phyloP scores from a whole-genome alignment of 805 yeast genomes.

The Saccharomycopsis synnaedendra region DNA sequence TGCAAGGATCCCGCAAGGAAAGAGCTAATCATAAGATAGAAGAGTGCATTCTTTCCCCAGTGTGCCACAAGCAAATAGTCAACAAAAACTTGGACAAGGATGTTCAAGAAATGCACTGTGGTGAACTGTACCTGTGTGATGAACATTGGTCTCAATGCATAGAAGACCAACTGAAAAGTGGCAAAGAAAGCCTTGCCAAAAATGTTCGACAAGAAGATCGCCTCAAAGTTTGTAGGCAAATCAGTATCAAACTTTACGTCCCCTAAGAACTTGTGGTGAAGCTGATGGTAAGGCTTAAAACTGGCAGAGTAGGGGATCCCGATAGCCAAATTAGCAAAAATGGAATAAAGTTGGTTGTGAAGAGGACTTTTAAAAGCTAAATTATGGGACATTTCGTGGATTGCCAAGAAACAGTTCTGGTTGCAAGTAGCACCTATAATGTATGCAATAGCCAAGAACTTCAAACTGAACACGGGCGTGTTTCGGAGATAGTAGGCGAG shows the following conservation, averaged over 20 bases:
- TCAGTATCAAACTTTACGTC: slow-evolving; percentile 80
- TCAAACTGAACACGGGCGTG: slow-evolving; percentile 38
- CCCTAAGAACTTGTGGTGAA: slow-evolving; percentile 86
- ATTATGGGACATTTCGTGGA: slow-evolving; percentile 83
- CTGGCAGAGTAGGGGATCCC: slow-evolving; percentile 84
- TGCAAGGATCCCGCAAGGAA: slow-evolving; percentile 87
- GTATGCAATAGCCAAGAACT: slow-evolving; percentile 56
- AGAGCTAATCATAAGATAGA: slow-evolving; percentile 63
- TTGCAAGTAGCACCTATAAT: slow-evolving; percentile 77
- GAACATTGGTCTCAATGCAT: slow-evolving; percentile 85
- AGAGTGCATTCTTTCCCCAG: slow-evolving; percentile 56
- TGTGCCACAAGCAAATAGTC: slow-evolving; percentile 45
- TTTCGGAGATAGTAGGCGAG: slow-evolving; percentile 52
- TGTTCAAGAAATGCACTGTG: slow-evolving; percentile 58
- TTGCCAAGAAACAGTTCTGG: slow-evolving; percentile 77
- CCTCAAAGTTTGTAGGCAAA: slow-evolving; percentile 74
- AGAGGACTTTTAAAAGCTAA: slow-evolving; percentile 71
- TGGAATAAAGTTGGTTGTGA: slow-evolving; percentile 66
- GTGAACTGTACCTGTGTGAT: slow-evolving; percentile 68
- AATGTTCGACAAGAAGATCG: slow-evolving; percentile 58
- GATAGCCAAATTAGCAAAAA: slow-evolving; percentile 72
- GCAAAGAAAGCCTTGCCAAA: slow-evolving; percentile 87
- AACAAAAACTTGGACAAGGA: slow-evolving; percentile 41
- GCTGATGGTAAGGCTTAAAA: slow-evolving; percentile 80
- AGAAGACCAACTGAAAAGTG: slow-evolving; percentile 78